These are phyloP conservation scores for Melaleuca alternifolia DNA, from an alignment of 345 rosid species.

Conservation along the genomic window DNA sequence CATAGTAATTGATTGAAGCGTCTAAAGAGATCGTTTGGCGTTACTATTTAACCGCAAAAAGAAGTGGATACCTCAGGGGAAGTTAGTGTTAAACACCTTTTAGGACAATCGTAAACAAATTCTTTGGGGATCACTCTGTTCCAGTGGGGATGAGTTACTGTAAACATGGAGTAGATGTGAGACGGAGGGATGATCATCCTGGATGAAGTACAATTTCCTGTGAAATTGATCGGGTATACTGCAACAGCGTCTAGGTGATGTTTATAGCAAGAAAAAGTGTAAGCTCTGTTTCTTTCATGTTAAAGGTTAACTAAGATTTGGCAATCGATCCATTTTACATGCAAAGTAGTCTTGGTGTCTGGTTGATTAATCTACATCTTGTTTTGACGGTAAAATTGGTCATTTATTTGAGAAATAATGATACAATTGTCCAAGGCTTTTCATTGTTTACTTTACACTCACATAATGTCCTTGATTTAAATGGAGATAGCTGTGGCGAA, in stretches of 20 bases:
- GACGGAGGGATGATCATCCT: background rate
- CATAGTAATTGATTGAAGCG: background rate
- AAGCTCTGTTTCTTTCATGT: background rate
- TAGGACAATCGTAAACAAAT: background rate
- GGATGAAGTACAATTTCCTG: background rate
- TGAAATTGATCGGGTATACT: background rate
- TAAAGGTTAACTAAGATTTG: background rate
- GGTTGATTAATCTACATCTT: background rate
- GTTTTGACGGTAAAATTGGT: background rate
- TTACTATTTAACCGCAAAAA: background rate
- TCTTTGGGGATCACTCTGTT: background rate
- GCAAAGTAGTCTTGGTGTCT: background rate
- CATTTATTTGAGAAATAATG: background rate
- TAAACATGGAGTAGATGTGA: background rate
- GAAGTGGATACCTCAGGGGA: background rate
- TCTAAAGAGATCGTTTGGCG: background rate
- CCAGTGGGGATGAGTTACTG: background rate
- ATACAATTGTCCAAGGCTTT: background rate
- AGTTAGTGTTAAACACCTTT: background rate
- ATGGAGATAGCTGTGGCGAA: slow-evolving; percentile 80
- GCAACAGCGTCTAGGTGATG: background rate
- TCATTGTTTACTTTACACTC: background rate
- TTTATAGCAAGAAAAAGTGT: background rate
- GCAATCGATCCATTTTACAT: background rate
- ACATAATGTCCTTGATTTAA: background rate